These are phyloP conservation scores for Trichoderma sp. DNA, from an alignment of 2,329 filamentous ascomycete species.

Conservation along the genomic window DNA sequence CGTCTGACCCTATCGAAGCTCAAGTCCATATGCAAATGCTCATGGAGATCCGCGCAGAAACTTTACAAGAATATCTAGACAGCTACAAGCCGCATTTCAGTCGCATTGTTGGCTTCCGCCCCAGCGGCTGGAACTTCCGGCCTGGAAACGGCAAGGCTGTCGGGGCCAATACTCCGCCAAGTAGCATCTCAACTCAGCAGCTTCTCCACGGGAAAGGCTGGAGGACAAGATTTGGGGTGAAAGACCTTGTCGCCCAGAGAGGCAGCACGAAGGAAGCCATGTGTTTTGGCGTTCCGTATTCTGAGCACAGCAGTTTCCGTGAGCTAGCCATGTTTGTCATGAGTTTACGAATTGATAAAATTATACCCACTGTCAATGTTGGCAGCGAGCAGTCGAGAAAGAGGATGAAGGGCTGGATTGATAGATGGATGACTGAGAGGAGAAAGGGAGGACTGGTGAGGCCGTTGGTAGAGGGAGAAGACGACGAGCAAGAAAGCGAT, in stretches of 20 bases:
- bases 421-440: constrained; percentile 59
- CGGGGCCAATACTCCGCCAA: constrained; percentile 48
- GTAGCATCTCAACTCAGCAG: constrained; percentile 47
- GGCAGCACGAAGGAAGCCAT: constrained; percentile 79
- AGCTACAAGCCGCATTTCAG: constrained; percentile 77
- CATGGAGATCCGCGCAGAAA: constrained; percentile 90
- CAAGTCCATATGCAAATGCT: constrained; percentile 98
- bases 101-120: constrained; percentile 84
- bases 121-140: constrained; percentile 91
- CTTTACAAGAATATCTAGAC: constrained; percentile 82
- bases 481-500: constrained; percentile 30
- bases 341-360: constrained; percentile 77
- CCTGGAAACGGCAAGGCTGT: constrained; percentile 58
- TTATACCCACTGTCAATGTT: constrained; percentile 91
- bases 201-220: constrained; percentile 63
- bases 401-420: constrained; percentile 63
- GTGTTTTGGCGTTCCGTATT: constrained; percentile 94
- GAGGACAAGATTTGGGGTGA: constrained; percentile 68
- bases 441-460: constrained; percentile 52
- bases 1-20: constrained; percentile 73
- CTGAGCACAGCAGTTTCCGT: constrained; percentile 90
- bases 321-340: constrained; percentile 94
- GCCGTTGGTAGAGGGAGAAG: constrained; percentile 41
- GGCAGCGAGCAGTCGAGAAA: constrained; percentile 55
- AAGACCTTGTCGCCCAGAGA: constrained; percentile 74